Conservation (phyloP, 257 asterid species). For the Nyctanthes arbortristis region DNA sequence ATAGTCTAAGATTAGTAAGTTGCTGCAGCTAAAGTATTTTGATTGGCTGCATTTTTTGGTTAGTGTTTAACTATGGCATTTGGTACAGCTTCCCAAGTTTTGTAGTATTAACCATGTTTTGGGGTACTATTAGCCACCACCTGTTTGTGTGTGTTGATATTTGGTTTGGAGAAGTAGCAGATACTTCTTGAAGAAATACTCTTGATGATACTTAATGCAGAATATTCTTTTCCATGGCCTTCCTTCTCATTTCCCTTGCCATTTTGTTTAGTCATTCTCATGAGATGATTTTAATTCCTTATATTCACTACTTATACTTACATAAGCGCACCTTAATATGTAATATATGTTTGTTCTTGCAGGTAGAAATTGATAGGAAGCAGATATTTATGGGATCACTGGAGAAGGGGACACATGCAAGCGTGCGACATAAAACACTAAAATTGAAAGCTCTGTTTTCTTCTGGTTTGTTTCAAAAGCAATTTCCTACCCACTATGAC, state of each 20-base stretch:
- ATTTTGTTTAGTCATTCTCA: not conserved
- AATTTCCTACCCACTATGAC: constrained; percentile 74
- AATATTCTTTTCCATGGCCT: constrained; percentile 5
- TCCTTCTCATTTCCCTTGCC: constrained; percentile 6
- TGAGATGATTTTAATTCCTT: constrained; percentile 9
- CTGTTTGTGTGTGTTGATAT: not conserved
- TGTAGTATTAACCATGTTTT: constrained; percentile 6
- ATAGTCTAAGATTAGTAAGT: not conserved
- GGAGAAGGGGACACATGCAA: constrained; percentile 68
- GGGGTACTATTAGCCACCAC: not conserved
- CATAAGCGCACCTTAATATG: constrained; percentile 6
- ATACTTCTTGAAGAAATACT: too few species aligned
- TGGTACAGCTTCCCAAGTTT: not conserved
- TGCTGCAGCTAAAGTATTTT: not conserved
- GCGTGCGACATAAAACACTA: constrained; percentile 53
- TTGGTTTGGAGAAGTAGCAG: not conserved
- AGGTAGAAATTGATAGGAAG: constrained; percentile 81
- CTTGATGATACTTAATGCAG: constrained; percentile 1
- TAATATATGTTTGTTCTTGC: constrained; percentile 30
- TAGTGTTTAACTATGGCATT: not conserved
- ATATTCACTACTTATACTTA: constrained; percentile 6
- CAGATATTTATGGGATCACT: constrained; percentile 79
- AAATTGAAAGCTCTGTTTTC: constrained; percentile 85
- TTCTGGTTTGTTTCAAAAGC: constrained; percentile 69
- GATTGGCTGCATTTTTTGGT: not conserved